Conservation (phyloP, 1,284 basidiomycete species). For the Austroboletus novae-zelandiae region DNA sequence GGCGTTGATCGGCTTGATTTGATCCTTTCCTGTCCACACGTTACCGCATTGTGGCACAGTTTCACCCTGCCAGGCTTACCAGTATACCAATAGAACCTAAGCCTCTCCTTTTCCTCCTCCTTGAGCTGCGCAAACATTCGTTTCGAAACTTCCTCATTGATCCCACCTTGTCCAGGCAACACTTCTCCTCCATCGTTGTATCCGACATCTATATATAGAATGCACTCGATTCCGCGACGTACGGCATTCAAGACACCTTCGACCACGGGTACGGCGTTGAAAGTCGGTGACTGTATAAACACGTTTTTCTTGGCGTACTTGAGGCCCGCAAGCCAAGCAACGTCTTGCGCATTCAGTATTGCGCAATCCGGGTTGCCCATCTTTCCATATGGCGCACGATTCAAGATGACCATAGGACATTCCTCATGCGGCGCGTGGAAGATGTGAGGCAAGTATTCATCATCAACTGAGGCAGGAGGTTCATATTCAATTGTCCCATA, state of each 20-base stretch:
- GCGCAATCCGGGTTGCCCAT: constrained; percentile 37
- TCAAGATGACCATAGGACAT: constrained; percentile 74
- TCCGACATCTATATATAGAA: constrained; percentile 63
- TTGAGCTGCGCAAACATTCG: constrained; percentile 59
- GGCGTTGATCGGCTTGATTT: constrained; percentile 70
- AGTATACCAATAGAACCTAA: constrained; percentile 71
- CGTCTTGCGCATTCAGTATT: constrained; percentile 65
- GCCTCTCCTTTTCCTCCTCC: constrained; percentile 47
- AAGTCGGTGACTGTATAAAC: constrained; percentile 79
- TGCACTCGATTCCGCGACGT: constrained; percentile 64
- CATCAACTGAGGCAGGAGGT: constrained; percentile 24
- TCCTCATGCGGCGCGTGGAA: constrained; percentile 58
- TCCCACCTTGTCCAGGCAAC: constrained; percentile 79
- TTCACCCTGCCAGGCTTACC: constrained; percentile 20
- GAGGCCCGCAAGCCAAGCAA: constrained; percentile 74
- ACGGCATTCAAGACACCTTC: constrained; percentile 66
- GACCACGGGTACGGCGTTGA: constrained; percentile 71
- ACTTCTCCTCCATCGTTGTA: constrained; percentile 72
- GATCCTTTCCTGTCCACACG: constrained; percentile 55
- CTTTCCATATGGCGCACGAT: constrained; percentile 63
- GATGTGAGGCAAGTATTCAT: constrained; percentile 41
- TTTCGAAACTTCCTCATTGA: constrained; percentile 74
- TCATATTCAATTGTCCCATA: constrained; percentile 30
- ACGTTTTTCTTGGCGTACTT: constrained; percentile 64
- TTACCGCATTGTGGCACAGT: constrained; percentile 26